Evolutionary conservation across 2,329 filamentous ascomycete genomes (phyloP).

Genomic region (Tolypocladium tropicale): DNA sequence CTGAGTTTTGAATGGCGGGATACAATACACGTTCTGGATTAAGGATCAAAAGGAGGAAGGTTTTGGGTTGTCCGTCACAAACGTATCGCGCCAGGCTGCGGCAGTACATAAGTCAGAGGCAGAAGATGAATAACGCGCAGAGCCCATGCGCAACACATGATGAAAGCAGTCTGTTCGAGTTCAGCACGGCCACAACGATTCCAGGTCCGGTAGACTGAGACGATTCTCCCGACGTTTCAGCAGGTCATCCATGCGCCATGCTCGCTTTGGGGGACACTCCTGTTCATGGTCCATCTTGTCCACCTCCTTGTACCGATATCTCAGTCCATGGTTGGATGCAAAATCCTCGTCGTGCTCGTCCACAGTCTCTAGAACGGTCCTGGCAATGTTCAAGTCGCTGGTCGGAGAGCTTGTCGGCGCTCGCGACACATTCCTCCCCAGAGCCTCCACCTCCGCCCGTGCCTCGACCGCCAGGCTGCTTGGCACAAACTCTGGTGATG

Average conservation of each 20-base stretch:
- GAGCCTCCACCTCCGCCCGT: not conserved
- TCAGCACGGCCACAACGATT: slow-evolving; percentile 2
- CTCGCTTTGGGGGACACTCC: too few relatives aligned
- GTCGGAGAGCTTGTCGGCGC: not conserved
- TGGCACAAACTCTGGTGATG: slow-evolving; percentile 22
- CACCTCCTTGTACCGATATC: not conserved
- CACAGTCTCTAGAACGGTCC: slow-evolving; percentile 12
- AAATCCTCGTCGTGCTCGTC: slow-evolving; percentile 12
- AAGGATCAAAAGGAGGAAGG: not conserved
- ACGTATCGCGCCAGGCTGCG: not conserved
- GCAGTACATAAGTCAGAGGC: not conserved
- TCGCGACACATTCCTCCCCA: not conserved
- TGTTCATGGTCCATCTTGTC: not conserved
- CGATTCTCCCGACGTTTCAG: not conserved
- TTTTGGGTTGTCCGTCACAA: not conserved
- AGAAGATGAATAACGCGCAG: not conserved
- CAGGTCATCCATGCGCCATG: not conserved
- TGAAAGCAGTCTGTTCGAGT: not conserved
- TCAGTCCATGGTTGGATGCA: slow-evolving; percentile 5
- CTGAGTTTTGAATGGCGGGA: not conserved
- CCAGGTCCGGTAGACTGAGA: slow-evolving; percentile 3
- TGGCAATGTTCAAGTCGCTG: not conserved
- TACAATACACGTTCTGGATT: not conserved
- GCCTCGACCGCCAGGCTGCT: not conserved
- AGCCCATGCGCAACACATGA: not conserved